phyloP scores from a whole-genome alignment of 306 rosid genomes.

The Trifolium pratense region DNA sequence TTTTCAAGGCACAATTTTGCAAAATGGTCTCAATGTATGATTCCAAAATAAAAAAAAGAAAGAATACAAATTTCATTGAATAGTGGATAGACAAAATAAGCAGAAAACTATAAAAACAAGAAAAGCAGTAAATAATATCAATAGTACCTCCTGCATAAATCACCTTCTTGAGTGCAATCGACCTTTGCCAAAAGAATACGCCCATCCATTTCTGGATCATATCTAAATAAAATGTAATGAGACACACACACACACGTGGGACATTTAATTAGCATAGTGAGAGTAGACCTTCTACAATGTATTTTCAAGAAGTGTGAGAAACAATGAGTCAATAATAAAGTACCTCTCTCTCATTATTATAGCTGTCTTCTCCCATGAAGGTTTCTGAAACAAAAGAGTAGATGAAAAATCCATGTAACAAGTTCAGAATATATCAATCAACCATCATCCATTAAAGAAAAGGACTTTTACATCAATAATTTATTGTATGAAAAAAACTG shows the following conservation, averaged over 20 bases:
- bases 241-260: slow-evolving; percentile 9
- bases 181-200: slow-evolving; percentile 82
- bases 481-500: slow-evolving; percentile 18
- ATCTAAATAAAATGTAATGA: slow-evolving; percentile 57
- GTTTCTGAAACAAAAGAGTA: slow-evolving; percentile 68
- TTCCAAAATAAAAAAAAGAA: slow-evolving; percentile 4
- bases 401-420: slow-evolving; percentile 32
- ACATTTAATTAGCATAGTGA: slow-evolving; percentile 35
- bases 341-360: slow-evolving; percentile 83
- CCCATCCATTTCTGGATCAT: slow-evolving; percentile 93
- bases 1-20: slow-evolving; percentile 7
- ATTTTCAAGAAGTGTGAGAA: slow-evolving; percentile 40
- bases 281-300: slow-evolving; percentile 29
- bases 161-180: slow-evolving; percentile 82
- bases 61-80: not conserved
- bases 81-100: not conserved
- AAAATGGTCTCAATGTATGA: slow-evolving; percentile 28
- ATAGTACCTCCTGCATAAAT: slow-evolving; percentile 84
- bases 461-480: slow-evolving; percentile 5
- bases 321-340: slow-evolving; percentile 35
- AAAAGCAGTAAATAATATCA: slow-evolving; percentile 30
- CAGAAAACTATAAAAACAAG: slow-evolving; percentile 14
- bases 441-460: slow-evolving; percentile 39
- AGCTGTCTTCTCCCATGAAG: slow-evolving; percentile 97
- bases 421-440: slow-evolving; percentile 31